Conservation (phyloP, 768 basidiomycete species). For the Chalciporus piperatus region DNA sequence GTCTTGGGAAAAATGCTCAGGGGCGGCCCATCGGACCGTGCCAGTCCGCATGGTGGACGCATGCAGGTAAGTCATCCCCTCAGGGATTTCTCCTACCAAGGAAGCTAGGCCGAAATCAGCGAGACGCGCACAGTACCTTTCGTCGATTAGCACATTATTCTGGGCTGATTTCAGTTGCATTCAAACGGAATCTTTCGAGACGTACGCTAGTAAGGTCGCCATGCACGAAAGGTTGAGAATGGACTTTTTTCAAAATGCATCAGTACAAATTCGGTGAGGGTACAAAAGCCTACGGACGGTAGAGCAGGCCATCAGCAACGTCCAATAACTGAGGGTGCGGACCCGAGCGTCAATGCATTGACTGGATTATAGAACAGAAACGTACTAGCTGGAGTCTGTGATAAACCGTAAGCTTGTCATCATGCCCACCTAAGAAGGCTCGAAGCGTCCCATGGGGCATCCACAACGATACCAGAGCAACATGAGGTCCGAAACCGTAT, state of each 20-base stretch:
- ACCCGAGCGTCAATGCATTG: not conserved
- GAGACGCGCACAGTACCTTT: not conserved
- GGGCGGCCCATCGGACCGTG: constrained; percentile 12
- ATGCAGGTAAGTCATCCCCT: constrained; percentile 3
- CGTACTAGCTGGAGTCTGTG: constrained; percentile 7
- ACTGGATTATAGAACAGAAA: not conserved
- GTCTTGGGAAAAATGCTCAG: constrained; percentile 2
- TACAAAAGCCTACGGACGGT: not conserved
- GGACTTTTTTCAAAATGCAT: not conserved
- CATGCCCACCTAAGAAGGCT: constrained; percentile 1
- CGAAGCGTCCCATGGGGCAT: constrained; percentile 12
- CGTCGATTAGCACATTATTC: constrained; percentile 12
- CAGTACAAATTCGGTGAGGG: not conserved
- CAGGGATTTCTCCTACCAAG: constrained; percentile 5
- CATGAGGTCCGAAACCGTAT: constrained; percentile 7
- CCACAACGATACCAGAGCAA: constrained; percentile 10
- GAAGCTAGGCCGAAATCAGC: constrained; percentile 9
- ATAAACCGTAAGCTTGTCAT: not conserved
- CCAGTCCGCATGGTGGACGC: constrained; percentile 1
- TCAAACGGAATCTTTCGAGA: not conserved
- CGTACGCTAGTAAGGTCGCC: constrained; percentile 9
- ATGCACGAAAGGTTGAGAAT: constrained; percentile 4
- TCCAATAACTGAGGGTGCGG: not conserved
- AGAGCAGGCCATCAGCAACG: not conserved
- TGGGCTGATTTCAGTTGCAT: not conserved